Percentiles rank a stretch among this genome's conserved stretches.
phyloP scores from a whole-genome alignment of 2,329 filamentous ascomycete genomes.

The Penicillium glabrum region DNA sequence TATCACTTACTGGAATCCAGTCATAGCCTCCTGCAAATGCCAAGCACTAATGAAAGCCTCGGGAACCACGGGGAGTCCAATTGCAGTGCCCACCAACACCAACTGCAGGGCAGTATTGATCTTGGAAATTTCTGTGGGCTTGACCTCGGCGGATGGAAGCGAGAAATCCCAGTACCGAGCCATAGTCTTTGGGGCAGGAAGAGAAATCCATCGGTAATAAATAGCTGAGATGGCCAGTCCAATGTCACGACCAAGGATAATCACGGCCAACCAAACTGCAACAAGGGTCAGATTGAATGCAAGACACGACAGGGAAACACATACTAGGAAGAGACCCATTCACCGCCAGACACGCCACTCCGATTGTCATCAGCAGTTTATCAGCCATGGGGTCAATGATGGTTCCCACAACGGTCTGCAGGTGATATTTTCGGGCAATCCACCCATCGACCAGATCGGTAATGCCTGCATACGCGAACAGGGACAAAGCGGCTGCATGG shows the following conservation, averaged over 20 bases:
- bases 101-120: slow-evolving; percentile 93
- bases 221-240: slow-evolving; percentile 82
- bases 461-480: slow-evolving; percentile 90
- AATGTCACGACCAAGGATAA: slow-evolving; percentile 87
- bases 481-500: slow-evolving; percentile 71
- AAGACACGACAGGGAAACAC: slow-evolving; percentile 23
- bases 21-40: slow-evolving; percentile 63
- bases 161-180: slow-evolving; percentile 96
- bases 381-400: slow-evolving; percentile 97
- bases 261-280: slow-evolving; percentile 79
- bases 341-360: slow-evolving; percentile 80
- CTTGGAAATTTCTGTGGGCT: slow-evolving; percentile 48
- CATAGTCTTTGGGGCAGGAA: slow-evolving; percentile 92
- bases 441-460: slow-evolving; percentile 93
- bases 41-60: slow-evolving; percentile 54
- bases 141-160: slow-evolving; percentile 58
- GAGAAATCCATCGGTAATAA: slow-evolving; percentile 93
- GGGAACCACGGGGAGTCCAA: slow-evolving; percentile 72
- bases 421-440: slow-evolving; percentile 83
- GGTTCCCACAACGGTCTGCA: slow-evolving; percentile 90
- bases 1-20: slow-evolving; percentile 44
- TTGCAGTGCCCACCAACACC: slow-evolving; percentile 79
- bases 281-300: neutral
- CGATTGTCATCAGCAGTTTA: slow-evolving; percentile 90
- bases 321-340: slow-evolving; percentile 78